Base-by-base conservation (phyloP, 108 stramenopile genomes). In the Poteriospumella lacustris region DNA sequence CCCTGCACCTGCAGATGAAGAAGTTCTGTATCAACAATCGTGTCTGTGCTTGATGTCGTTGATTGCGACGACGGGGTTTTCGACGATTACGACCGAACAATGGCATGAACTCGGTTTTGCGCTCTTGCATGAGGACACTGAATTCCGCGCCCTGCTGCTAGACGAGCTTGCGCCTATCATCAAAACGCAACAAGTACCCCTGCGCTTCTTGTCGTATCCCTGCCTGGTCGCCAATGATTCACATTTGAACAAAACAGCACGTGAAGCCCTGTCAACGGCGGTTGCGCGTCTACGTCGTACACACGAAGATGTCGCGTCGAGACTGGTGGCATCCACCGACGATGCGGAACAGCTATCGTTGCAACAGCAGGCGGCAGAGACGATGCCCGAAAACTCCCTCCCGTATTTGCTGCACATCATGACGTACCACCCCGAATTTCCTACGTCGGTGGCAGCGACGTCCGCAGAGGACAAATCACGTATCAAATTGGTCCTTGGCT, bases 341-440 rank as follows among this genome's bases (percentile, higher is more conserved):
- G 47, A 9, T 73, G 64, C 9, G 9, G 12, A 31, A 67, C 39
- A 41, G 12, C 12, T 15, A 19, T 34, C 31, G 33, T 24, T 73
- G 31, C 12, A 42, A 38, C 12, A 5, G 5, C 5, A 33, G 41
- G 70, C 70, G 31, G 41, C 43, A 12, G 5, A 34, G 3, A 42
- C 12, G 9, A 73, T 56, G 31, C 70, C 70, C 12, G 70, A 73
- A 24, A 29, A 26, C 28, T 5, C 36, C 9, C 29, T 73, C 9
- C 36, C 70, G 5, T 73, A 73, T 24, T 24, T 42, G 28, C 28
- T 73, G 28, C 33, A 73, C 31, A 3, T 73, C 9, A 26, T 73
- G 33, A 33, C 70, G 5, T 56, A 73, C 36, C 70, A 73, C 42
- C 70, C 70, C 42, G 42, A 73, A 33, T 73, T 5, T 73, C 70